A percentile compares a stretch with the other conserved stretches of the same genome.
Evolutionary conservation across 441 rosid genomes (phyloP).

Genomic region (Euphorbia schlechtendalii): DNA sequence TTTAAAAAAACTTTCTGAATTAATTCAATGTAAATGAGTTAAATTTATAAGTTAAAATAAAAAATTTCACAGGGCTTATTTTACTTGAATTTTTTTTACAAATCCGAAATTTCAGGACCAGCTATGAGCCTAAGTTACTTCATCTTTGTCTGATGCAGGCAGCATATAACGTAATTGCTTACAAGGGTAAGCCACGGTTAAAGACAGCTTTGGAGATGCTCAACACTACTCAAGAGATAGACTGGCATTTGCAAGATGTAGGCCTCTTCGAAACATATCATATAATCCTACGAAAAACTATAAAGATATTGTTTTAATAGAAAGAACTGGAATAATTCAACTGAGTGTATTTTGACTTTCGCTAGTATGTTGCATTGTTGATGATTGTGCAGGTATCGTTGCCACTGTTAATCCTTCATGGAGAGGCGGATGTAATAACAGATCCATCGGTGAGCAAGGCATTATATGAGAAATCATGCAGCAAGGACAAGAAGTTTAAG

Average conservation of each 20-base stretch:
- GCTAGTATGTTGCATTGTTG: no score
- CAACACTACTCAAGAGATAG: constrained; percentile 63
- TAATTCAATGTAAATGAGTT: no score
- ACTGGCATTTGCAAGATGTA: constrained; percentile 55
- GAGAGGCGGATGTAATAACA: constrained; percentile 71
- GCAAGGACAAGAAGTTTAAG: constrained; percentile 62
- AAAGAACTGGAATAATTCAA: no score
- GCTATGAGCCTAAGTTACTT: no score
- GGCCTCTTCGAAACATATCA: background rate
- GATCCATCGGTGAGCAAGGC: constrained; percentile 89
- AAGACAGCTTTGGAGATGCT: constrained; percentile 76
- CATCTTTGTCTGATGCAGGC: constrained; percentile 33
- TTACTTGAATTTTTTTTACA: no score
- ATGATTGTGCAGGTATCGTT: constrained; percentile 51
- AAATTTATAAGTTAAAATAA: no score
- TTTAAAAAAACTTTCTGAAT: no score
- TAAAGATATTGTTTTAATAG: no score
- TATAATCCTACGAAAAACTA: no score
- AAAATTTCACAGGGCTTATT: no score
- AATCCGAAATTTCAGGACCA: no score
- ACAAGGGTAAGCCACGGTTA: constrained; percentile 73
- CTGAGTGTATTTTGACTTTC: no score
- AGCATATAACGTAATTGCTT: constrained; percentile 60
- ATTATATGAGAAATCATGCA: constrained; percentile 68
- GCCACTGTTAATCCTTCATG: constrained; percentile 75